phyloP scores from a whole-genome alignment of 2,329 filamentous ascomycete genomes.

The Paecilomyces sp. region DNA sequence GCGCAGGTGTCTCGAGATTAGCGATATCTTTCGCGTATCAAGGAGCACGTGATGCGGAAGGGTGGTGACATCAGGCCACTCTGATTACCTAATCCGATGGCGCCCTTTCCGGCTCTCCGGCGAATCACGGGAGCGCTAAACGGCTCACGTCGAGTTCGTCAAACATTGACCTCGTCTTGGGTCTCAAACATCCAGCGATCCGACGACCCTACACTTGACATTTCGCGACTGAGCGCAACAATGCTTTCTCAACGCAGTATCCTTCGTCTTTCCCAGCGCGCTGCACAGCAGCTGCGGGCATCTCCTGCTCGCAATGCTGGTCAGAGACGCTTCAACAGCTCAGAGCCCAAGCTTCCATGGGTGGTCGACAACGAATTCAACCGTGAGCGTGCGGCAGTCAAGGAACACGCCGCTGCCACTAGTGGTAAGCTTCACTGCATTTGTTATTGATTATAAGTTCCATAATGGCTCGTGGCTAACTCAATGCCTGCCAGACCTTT shows the following conservation, averaged over 20 bases:
- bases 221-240: slow-evolving; percentile 20
- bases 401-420: slow-evolving; percentile 79
- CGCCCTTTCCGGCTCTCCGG: slow-evolving; percentile 3
- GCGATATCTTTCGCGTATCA: neutral
- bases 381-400: slow-evolving; percentile 81
- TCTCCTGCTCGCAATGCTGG: slow-evolving; percentile 48
- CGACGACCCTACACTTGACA: neutral
- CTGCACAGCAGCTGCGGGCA: slow-evolving; percentile 51
- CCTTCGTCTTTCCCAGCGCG: slow-evolving; percentile 57
- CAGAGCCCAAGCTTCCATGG: slow-evolving; percentile 51
- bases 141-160: slow-evolving; percentile 17
- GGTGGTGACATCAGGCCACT: slow-evolving; percentile 2
- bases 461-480: slow-evolving; percentile 13
- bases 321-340: slow-evolving; percentile 67
- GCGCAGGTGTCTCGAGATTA: neutral
- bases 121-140: slow-evolving; percentile 25
- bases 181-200: slow-evolving; percentile 3
- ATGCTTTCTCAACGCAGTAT: slow-evolving; percentile 62
- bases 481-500: slow-evolving; percentile 59
- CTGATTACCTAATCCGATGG: neutral
- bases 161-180: slow-evolving; percentile 3
- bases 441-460: neutral
- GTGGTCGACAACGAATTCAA: slow-evolving; percentile 82
- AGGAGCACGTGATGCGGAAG: slow-evolving; percentile 12
- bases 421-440: slow-evolving; percentile 58